Evolutionary conservation across 148 eudicot species (phyloP).

Genomic region (Amaranthus hypochondriacus): DNA sequence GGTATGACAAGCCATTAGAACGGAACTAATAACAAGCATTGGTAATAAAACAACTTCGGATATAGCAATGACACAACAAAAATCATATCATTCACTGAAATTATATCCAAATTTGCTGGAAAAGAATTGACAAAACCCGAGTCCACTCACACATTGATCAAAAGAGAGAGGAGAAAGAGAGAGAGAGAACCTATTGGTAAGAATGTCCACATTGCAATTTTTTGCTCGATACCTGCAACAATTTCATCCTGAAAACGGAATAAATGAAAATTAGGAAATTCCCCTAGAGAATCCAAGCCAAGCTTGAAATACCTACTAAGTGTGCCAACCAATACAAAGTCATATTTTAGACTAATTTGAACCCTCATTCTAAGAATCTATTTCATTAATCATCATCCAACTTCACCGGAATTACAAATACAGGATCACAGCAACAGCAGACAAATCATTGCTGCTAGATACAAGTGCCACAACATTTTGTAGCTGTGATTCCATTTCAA

Average conservation of each 20-base stretch:
- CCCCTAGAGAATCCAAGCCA: neutral
- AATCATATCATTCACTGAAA: neutral
- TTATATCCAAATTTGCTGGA: neutral
- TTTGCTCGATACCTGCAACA: slow-evolving; percentile 76
- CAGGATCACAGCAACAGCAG: too few species aligned
- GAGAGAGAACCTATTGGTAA: slow-evolving; percentile 63
- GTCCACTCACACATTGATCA: neutral
- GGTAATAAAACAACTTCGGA: neutral
- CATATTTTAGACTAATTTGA: too few species aligned
- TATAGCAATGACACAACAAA: neutral
- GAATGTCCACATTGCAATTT: slow-evolving; percentile 82
- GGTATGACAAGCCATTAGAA: too few species aligned
- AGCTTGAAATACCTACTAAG: neutral
- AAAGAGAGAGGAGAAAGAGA: neutral
- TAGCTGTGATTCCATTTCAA: too few species aligned
- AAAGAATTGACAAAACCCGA: neutral
- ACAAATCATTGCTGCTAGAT: too few species aligned
- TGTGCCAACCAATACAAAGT: too few species aligned
- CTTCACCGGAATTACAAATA: too few species aligned
- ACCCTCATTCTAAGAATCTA: too few species aligned
- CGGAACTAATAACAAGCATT: too few species aligned
- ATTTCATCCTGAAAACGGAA: slow-evolving; percentile 57
- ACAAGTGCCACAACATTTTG: too few species aligned
- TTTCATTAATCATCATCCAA: too few species aligned
- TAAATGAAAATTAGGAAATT: neutral